Evolutionary conservation across 768 basidiomycete genomes (phyloP).

Genomic region (Termitomyces sp.): DNA sequence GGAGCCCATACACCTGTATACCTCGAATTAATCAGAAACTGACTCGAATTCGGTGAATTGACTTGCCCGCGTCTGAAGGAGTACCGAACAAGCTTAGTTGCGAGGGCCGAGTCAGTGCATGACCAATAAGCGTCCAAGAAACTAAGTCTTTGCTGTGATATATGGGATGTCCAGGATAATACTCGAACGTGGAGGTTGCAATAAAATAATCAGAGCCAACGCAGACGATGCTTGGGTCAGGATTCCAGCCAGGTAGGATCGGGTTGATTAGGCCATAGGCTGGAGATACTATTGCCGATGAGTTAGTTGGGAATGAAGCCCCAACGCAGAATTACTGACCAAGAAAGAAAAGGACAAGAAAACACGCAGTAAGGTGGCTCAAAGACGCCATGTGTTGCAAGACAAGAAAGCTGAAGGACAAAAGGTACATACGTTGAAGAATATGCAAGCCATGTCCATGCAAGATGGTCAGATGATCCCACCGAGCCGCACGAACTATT

Average conservation of each 20-base stretch:
- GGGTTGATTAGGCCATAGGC: slow-evolving; percentile 23
- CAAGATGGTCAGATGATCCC: slow-evolving; percentile 7
- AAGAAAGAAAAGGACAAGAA: neutral
- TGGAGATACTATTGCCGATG: neutral
- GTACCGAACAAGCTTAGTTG: slow-evolving; percentile 32
- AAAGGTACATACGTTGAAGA: neutral
- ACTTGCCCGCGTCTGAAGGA: slow-evolving; percentile 31
- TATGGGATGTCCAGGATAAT: slow-evolving; percentile 37
- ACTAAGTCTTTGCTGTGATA: slow-evolving; percentile 35
- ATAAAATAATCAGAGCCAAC: slow-evolving; percentile 35
- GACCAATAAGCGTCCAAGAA: slow-evolving; percentile 32
- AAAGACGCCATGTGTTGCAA: neutral
- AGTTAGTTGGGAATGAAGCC: too few relatives aligned
- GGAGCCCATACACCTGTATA: slow-evolving; percentile 32
- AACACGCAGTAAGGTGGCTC: neutral
- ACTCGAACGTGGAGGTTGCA: slow-evolving; percentile 34
- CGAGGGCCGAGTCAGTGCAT: slow-evolving; percentile 29
- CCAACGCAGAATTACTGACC: neutral
- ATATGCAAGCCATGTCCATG: neutral
- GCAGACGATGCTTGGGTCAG: slow-evolving; percentile 34
- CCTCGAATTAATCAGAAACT: neutral
- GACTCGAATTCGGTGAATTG: neutral
- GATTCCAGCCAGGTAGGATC: slow-evolving; percentile 36
- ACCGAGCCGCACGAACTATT: neutral
- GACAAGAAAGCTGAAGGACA: neutral